Evolutionary conservation across 805 yeast species (phyloP).

Genomic region (Yarrowia porcina): DNA sequence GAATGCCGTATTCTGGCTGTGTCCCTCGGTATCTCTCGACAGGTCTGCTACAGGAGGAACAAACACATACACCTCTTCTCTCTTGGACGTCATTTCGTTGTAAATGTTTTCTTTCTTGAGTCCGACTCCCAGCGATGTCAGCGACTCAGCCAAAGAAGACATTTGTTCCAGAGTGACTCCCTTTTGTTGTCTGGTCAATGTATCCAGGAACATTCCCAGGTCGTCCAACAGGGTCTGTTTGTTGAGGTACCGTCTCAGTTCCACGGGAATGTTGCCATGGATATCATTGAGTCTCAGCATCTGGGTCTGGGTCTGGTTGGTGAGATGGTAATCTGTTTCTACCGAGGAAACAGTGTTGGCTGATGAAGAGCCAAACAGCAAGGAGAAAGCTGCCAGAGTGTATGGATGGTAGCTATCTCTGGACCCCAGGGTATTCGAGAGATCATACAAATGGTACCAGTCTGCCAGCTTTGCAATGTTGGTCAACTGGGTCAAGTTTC

Average conservation of each 20-base stretch:
- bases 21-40: neutral
- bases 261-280: slow-evolving; percentile 10
- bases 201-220: neutral
- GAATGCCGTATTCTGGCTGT: neutral
- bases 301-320: neutral
- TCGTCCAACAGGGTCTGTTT: neutral
- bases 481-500: neutral
- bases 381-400: neutral
- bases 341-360: neutral
- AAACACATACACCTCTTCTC: neutral
- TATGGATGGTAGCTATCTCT: neutral
- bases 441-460: neutral
- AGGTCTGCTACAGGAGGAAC: neutral
- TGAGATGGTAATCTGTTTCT: neutral
- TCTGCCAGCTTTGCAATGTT: neutral
- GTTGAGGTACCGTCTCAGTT: neutral
- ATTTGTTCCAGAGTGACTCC: neutral
- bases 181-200: neutral
- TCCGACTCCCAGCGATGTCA: neutral
- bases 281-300: neutral
- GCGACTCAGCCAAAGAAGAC: neutral
- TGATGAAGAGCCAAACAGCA: neutral
- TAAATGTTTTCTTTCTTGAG: neutral
- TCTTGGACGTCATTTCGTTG: neutral
- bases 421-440: neutral